Conservation (phyloP, 805 yeast species). For the Candida verbasci region DNA sequence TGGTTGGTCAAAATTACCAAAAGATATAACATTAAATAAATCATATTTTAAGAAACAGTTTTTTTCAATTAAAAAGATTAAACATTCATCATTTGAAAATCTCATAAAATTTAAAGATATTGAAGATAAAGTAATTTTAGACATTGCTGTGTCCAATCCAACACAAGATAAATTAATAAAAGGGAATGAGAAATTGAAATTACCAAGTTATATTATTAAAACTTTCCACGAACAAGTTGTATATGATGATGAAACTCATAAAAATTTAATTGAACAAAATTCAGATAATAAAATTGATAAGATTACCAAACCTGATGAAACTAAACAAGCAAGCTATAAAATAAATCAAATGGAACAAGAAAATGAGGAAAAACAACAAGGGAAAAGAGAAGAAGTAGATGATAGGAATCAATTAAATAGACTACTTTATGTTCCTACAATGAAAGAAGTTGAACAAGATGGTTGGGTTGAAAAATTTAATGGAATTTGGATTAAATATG, state of each 20-base stretch:
- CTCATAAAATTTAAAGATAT: constrained; percentile 2
- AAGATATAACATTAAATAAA: constrained; percentile 43
- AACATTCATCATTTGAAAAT: constrained; percentile 15
- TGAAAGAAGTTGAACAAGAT: constrained; percentile 26
- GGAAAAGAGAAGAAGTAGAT: constrained; percentile 4
- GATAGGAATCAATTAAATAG: constrained; percentile 6
- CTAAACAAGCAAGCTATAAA: constrained; percentile 2
- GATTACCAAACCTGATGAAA: constrained; percentile 3
- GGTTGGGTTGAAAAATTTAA: constrained; percentile 46
- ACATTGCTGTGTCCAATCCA: constrained; percentile 34
- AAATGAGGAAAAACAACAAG: constrained; percentile 4
- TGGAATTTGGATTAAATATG: constrained; percentile 62
- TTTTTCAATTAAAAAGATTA: constrained; percentile 29
- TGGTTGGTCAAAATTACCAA: constrained; percentile 41
- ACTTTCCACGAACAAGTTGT: constrained; percentile 22
- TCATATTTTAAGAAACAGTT: constrained; percentile 42
- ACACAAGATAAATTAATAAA: constrained; percentile 27
- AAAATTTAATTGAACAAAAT: constrained; percentile 7
- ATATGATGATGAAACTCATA: constrained; percentile 25
- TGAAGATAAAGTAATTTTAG: constrained; percentile 29
- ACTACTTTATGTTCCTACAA: constrained; percentile 26
- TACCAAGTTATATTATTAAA: constrained; percentile 26
- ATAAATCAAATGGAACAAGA: constrained; percentile 2
- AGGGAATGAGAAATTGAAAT: constrained; percentile 29
- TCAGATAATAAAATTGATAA: constrained; percentile 8